phyloP scores from a whole-genome alignment of 495 filamentous ascomycete genomes.

The Tetracladium marchalianum region DNA sequence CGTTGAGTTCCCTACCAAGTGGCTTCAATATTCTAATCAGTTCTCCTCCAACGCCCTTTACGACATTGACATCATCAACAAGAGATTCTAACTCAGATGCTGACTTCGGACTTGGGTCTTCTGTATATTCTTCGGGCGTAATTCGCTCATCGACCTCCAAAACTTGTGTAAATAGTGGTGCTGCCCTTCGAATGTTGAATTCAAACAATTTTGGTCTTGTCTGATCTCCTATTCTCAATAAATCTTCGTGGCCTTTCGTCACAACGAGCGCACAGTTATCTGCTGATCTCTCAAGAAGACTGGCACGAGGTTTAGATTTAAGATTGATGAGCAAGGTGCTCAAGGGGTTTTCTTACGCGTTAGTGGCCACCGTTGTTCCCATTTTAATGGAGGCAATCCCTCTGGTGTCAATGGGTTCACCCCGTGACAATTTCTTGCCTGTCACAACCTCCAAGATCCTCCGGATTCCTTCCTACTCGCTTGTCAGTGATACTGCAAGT shows the following conservation, averaged over 20 bases:
- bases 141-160: slow-evolving; percentile 22
- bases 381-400: slow-evolving; percentile 19
- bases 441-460: slow-evolving; percentile 17
- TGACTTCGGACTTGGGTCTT: slow-evolving; percentile 25
- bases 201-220: slow-evolving; percentile 21
- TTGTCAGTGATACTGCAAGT: too few relatives aligned
- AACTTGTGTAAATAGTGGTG: slow-evolving; percentile 13
- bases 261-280: slow-evolving; percentile 13
- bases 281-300: slow-evolving; percentile 14
- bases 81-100: slow-evolving; percentile 16
- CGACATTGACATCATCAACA: slow-evolving; percentile 2
- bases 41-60: slow-evolving; percentile 40
- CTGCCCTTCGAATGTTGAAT: slow-evolving; percentile 13
- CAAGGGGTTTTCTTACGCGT: slow-evolving; percentile 11
- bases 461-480: slow-evolving; percentile 35
- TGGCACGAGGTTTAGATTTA: not conserved
- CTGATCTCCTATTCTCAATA: slow-evolving; percentile 21
- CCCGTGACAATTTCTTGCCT: slow-evolving; percentile 3
- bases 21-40: slow-evolving; percentile 33
- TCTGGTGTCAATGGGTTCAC: slow-evolving; percentile 23
- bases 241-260: slow-evolving; percentile 21
- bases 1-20: not conserved
- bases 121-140: slow-evolving; percentile 22
- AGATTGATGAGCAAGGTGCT: not conserved
- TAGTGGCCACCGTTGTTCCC: slow-evolving; percentile 23